Conservation (phyloP, 1,284 basidiomycete species). For the Puccinia novopanici region DNA sequence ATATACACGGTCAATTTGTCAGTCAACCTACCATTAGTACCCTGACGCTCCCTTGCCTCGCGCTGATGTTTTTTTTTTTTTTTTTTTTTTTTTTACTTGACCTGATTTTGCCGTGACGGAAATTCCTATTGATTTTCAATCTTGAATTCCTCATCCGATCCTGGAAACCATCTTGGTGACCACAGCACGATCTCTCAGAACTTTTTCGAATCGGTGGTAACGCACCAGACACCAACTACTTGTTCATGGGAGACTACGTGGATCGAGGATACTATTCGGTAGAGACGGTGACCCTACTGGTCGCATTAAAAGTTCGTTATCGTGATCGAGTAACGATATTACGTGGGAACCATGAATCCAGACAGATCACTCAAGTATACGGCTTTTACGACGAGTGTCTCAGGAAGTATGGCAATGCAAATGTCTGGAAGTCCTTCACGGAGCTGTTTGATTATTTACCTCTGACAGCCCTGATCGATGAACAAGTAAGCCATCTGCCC, state of each 20-base stretch:
- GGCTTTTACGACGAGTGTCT: conserved; percentile 98
- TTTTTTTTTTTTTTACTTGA: neutral
- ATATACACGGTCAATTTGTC: conserved; percentile 99
- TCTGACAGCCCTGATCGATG: conserved; percentile 92
- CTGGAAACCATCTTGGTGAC: conserved; percentile 36
- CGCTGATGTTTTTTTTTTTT: no score
- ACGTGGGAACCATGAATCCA: conserved; percentile 89
- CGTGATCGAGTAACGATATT: conserved; percentile 88
- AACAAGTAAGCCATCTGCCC: conserved; percentile 73
- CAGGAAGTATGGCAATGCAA: conserved; percentile 89
- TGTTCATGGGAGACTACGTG: conserved; percentile 99
- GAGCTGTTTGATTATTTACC: conserved; percentile 92
- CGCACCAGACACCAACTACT: conserved; percentile 86
- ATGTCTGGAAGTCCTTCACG: conserved; percentile 94
- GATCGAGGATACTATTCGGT: conserved; percentile 93
- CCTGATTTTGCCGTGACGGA: no score
- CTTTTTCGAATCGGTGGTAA: conserved; percentile 85
- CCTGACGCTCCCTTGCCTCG: neutral
- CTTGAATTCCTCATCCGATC: neutral
- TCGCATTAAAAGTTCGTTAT: conserved; percentile 89
- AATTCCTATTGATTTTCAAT: neutral
- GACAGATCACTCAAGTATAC: conserved; percentile 97
- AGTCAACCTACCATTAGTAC: no score
- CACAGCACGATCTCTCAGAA: conserved; percentile 95
- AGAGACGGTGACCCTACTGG: conserved; percentile 87